Conservation (phyloP, 495 filamentous ascomycete species). For the Aspergillus heteromorphus region DNA sequence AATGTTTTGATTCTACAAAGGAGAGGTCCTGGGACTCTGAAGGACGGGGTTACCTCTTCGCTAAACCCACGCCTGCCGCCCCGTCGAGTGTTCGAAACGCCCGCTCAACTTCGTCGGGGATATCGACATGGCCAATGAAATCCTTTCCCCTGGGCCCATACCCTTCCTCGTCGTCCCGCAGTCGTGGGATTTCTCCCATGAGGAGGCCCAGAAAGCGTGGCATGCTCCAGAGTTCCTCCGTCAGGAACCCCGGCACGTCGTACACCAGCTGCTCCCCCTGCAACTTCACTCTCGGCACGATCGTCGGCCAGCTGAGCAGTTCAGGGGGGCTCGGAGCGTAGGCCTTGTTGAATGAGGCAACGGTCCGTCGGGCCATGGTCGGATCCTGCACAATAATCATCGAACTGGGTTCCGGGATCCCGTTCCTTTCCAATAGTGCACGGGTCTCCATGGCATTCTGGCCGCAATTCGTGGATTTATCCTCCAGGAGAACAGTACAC, state of each 20-base stretch:
- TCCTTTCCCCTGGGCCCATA: slow-evolving; percentile 33
- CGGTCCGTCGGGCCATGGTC: slow-evolving; percentile 32
- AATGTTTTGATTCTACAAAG: too few relatives aligned
- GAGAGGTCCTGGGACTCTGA: background rate
- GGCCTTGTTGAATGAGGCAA: slow-evolving; percentile 28
- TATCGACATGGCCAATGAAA: slow-evolving; percentile 33
- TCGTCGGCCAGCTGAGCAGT: slow-evolving; percentile 27
- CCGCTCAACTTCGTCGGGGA: slow-evolving; percentile 24
- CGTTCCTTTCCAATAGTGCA: slow-evolving; percentile 21
- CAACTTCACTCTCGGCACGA: slow-evolving; percentile 22
- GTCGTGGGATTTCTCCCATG: slow-evolving; percentile 28
- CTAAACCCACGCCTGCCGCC: background rate
- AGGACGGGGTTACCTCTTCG: background rate
- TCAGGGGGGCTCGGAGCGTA: slow-evolving; percentile 18
- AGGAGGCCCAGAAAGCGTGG: slow-evolving; percentile 25
- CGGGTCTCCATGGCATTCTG: slow-evolving; percentile 25
- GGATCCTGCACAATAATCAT: slow-evolving; percentile 34
- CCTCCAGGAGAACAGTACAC: slow-evolving; percentile 28
- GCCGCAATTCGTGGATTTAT: slow-evolving; percentile 34
- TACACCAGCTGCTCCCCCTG: slow-evolving; percentile 8
- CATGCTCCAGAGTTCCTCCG: slow-evolving; percentile 19
- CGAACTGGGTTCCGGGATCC: slow-evolving; percentile 8
- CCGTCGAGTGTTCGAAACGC: slow-evolving; percentile 16
- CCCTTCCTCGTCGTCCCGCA: slow-evolving; percentile 29
- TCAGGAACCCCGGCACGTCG: background rate